A percentile compares a stretch with the other conserved stretches of the same genome.
phyloP scores from a whole-genome alignment of 306 rosid genomes.

The Luffa acutangula region DNA sequence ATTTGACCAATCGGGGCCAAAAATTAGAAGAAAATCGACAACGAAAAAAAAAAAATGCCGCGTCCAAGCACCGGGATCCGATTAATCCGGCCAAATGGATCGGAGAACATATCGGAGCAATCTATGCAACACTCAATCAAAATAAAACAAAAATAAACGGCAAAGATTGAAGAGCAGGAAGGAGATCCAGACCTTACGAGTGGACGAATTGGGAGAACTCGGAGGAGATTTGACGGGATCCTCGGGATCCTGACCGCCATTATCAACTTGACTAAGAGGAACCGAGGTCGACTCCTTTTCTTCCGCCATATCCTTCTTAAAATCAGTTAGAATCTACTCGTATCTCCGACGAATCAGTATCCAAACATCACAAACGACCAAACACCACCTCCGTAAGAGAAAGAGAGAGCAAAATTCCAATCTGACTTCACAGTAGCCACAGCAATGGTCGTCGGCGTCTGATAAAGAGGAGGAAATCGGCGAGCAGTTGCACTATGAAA shows the following conservation, averaged over 20 bases:
- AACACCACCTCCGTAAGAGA: not conserved
- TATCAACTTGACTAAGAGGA: slow-evolving; percentile 77
- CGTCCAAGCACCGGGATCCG: not conserved
- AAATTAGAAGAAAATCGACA: not conserved
- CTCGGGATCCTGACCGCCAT: slow-evolving; percentile 65
- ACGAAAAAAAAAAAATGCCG: not conserved
- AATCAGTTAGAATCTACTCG: not conserved
- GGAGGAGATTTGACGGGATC: slow-evolving; percentile 83
- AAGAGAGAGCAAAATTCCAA: not conserved
- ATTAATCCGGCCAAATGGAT: not conserved
- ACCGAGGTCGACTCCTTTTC: slow-evolving; percentile 69
- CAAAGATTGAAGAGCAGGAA: not conserved
- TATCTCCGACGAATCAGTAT: not conserved
- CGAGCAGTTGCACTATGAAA: not conserved
- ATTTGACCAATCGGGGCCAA: not conserved
- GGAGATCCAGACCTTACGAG: slow-evolving; percentile 54
- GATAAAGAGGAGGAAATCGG: not conserved
- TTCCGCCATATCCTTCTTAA: slow-evolving; percentile 43
- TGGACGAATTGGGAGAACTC: slow-evolving; percentile 62
- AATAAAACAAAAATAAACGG: not conserved
- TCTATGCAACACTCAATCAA: not conserved
- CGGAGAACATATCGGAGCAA: not conserved
- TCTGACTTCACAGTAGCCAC: not conserved
- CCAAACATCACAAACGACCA: not conserved
- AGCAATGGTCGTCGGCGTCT: not conserved